Base-by-base conservation (phyloP, 192 early-diverging fungal species). In the Rhizoclosmatium sp. region DNA sequence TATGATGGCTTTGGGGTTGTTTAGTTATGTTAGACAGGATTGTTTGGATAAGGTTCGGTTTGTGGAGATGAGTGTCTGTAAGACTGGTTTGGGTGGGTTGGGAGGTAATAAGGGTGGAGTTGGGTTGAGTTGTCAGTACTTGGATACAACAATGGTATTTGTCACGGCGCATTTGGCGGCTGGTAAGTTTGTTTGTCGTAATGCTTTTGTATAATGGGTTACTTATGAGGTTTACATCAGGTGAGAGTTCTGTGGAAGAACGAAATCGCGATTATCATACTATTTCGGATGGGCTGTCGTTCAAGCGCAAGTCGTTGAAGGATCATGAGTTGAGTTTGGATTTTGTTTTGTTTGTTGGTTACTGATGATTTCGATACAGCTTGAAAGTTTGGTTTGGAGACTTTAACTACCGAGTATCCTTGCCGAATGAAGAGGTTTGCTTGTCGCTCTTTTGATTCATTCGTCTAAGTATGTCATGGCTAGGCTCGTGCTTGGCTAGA, bases 91-190 rank as follows among this genome's bases (percentile, higher is more conserved):
- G 59, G 90, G 90, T 21, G 98, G 98, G 4, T 96, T 98, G 90
- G 92, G 96, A 1, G 98, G 95, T 54, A 99, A 98, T 86, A 99
- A 99, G 87, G 98, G 98, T 46, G 96, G 93, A 1, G 94, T 99
- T 2, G 97, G 95, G 1, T 91, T 98, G 69, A 91, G 94, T 31
- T 88, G 98, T 82, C 88, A 93, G 76, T 92, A 93, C 66, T 85
- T 93, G 75, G 97, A 99, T 78, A 95, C 97, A 0, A 91, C 89
- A 41, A 82, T 98, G 45, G 97, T 94, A 70, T 92, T 99, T 80
- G 90, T 99, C 1, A 94, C 95, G 0, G 92, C 97, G 0, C 98
- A 99, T 87, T 89, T 99, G 49, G 96, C 97, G 0, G 93, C 98
- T 45, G 98, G 96, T 67, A 81, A 85, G 16, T 83, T 1, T 19